phyloP scores from a whole-genome alignment of 257 asterid genomes.

The Eucommia ulmoides region DNA sequence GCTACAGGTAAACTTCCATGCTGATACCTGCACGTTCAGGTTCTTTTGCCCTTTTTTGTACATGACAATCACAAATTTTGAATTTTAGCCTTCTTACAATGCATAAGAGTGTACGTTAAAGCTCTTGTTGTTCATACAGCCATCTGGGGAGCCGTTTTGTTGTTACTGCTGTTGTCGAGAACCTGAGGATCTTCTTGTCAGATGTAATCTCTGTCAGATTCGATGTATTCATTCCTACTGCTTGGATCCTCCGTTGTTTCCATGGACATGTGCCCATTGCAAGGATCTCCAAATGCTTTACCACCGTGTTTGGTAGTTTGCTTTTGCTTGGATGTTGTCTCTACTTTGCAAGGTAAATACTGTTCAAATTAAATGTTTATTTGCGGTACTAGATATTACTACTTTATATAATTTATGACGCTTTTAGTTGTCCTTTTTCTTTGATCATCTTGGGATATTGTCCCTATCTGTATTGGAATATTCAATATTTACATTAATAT shows the following conservation, averaged over 20 bases:
- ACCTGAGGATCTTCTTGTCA: slow-evolving; percentile 70
- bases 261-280: slow-evolving; percentile 75
- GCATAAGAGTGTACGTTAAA: too few species aligned
- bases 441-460: not conserved
- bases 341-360: too few species aligned
- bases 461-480: too few species aligned
- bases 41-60: slow-evolving; percentile 1
- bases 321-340: too few species aligned
- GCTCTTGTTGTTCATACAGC: slow-evolving; percentile 19
- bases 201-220: slow-evolving; percentile 41
- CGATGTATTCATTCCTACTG: slow-evolving; percentile 62
- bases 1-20: not conserved
- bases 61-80: too few species aligned
- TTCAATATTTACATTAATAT: too few species aligned
- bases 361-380: not conserved
- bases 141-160: slow-evolving; percentile 36
- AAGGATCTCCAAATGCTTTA: slow-evolving; percentile 50
- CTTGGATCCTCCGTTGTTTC: slow-evolving; percentile 76
- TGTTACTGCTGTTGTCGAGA: slow-evolving; percentile 44
- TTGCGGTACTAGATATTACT: too few species aligned
- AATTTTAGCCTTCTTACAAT: too few species aligned
- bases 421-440: not conserved
- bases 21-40: not conserved
- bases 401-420: too few species aligned
- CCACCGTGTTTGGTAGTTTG: too few species aligned